A percentile compares a stretch with the other conserved stretches of the same genome.
These are phyloP conservation scores for Hemerocallis citrina DNA, from an alignment of 106 monocot genomes.

Conservation along the genomic window DNA sequence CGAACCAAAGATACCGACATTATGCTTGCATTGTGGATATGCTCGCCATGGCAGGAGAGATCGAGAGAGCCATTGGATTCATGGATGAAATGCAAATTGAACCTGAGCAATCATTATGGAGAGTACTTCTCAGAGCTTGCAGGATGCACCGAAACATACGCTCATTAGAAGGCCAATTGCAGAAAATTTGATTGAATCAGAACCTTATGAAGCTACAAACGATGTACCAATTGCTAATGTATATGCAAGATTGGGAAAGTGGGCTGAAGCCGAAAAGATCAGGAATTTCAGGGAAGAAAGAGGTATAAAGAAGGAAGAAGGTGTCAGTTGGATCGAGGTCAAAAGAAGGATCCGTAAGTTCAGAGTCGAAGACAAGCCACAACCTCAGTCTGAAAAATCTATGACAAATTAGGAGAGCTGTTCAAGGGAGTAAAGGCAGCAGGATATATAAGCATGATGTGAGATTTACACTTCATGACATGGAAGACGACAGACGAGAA, in stretches of 20 bases:
- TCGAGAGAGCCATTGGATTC: constrained; percentile 9
- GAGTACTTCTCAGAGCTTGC: constrained; percentile 23
- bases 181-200: constrained; percentile 15
- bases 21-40: constrained; percentile 16
- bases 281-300: constrained; percentile 13
- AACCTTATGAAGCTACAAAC: constrained; percentile 24
- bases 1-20: constrained; percentile 11
- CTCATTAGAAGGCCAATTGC: constrained; percentile 13
- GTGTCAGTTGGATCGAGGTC: constrained; percentile 19
- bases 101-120: constrained; percentile 10
- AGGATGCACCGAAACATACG: constrained; percentile 16
- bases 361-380: constrained; percentile 19
- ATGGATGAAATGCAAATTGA: constrained; percentile 16
- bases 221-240: constrained; percentile 23
- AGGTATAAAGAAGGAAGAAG: constrained; percentile 23
- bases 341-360: constrained; percentile 12
- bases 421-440: constrained; percentile 3
- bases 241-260: constrained; percentile 17
- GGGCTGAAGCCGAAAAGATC: constrained; percentile 12
- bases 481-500: constrained; percentile 17
- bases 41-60: constrained; percentile 17
- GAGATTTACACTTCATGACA: constrained; percentile 12
- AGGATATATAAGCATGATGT: constrained; percentile 17
- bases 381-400: constrained; percentile 17
- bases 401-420: constrained; percentile 4